Conservation (phyloP, 2,329 filamentous ascomycete species). For the Chaetomium strumarium region DNA sequence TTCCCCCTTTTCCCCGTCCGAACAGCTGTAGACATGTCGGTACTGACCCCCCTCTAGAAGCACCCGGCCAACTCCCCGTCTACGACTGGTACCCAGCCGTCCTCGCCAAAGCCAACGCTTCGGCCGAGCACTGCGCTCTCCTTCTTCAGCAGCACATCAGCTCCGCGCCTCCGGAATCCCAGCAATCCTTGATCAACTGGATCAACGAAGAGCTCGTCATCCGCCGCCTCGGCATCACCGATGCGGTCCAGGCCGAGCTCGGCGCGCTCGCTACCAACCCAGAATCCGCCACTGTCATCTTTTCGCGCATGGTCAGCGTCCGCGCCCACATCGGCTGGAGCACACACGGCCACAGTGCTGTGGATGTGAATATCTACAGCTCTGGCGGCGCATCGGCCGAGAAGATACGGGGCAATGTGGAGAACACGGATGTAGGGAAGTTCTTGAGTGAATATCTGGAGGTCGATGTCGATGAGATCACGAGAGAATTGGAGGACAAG, state of each 20-base stretch:
- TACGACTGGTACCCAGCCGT: conserved; percentile 77
- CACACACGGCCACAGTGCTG: conserved; percentile 87
- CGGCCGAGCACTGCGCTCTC: conserved; percentile 62
- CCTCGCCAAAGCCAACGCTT: conserved; percentile 70
- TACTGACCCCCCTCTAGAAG: conserved; percentile 42
- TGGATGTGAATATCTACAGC: conserved; percentile 95
- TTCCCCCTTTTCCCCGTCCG: neutral
- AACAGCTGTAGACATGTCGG: conserved; percentile 31
- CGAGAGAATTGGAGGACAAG: conserved; percentile 64
- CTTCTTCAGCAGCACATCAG: conserved; percentile 57
- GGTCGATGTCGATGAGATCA: conserved; percentile 73
- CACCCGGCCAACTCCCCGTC: conserved; percentile 47
- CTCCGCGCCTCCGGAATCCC: conserved; percentile 30
- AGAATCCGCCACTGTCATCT: conserved; percentile 48
- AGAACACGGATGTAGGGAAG: conserved; percentile 86
- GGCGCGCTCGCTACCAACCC: conserved; percentile 55
- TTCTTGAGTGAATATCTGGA: conserved; percentile 76
- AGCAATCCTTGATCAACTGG: conserved; percentile 48
- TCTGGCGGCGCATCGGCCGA: conserved; percentile 60
- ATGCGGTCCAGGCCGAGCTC: conserved; percentile 68
- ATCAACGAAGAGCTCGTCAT: conserved; percentile 63
- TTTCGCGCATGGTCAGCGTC: conserved; percentile 81
- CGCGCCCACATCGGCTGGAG: conserved; percentile 89
- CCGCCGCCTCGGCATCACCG: conserved; percentile 67
- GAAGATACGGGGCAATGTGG: conserved; percentile 74